Base-by-base conservation (phyloP, 75 land plant genomes). In the Pseudotsuga menziesii region DNA sequence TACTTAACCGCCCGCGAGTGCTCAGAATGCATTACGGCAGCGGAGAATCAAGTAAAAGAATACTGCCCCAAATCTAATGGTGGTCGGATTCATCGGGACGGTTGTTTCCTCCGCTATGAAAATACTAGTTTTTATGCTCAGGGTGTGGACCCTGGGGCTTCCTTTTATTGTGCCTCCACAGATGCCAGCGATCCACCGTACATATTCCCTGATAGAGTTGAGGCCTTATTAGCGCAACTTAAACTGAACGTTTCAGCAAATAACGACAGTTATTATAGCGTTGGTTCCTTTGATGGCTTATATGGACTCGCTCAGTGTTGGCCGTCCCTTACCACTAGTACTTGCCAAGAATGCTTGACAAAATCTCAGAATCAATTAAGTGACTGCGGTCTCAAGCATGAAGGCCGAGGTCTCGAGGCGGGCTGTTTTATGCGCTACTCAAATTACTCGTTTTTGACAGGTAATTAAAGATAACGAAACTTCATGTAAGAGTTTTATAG, bases 381-480 rank as follows among this genome's bases (percentile, higher is more conserved):
- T 0, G 35, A 67, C 12, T 59, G 75, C n/a, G 15, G 83, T 76
- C 70, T 58, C 55, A 29, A 76, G 66, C 39, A 20, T 0, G 83
- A 83, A 14, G 81, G 79, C 3, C 77, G 75, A 67, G 83, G 48
- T 2, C 55, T 81, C 16, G 81, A 80, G 32, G 71, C 81, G 4
- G 88, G 88, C 60, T 86, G 88, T 67, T 83, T 63, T 32, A 4
- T 86, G 19, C 74, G 83, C 20, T 86, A 83, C 76, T 75, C 85
- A 0, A 56, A 52, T 32, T 0, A 26, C 20, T 55, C 75, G 3
- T 83, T 79, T 22, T 58, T 58, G 23, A 20, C 60, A 20, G 60
- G n/a, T 29, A 29, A n/a, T n/a, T 29, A 29, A 29, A 29, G 32
- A 20, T 0, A 58, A 58, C 22, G n/a, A 22, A n/a, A 58, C 16